Percentiles rank a stretch among this genome's conserved stretches.
phyloP scores from a whole-genome alignment of 2,329 filamentous ascomycete species.

The Laburnicola sp. region DNA sequence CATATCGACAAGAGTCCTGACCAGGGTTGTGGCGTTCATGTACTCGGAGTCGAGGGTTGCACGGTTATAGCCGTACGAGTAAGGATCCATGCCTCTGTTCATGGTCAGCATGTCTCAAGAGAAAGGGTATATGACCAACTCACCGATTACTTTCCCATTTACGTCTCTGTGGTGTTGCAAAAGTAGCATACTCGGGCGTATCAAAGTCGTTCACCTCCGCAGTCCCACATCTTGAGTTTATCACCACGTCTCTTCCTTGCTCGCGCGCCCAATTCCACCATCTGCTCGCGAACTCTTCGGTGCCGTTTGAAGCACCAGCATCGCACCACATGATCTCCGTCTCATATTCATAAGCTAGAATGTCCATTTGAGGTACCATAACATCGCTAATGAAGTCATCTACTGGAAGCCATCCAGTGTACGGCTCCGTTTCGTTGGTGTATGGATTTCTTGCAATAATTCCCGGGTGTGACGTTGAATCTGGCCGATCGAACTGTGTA shows the following conservation, averaged over 20 bases:
- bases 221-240: slow-evolving; percentile 62
- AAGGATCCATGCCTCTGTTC: slow-evolving; percentile 64
- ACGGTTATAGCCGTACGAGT: slow-evolving; percentile 62
- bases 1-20: slow-evolving; percentile 57
- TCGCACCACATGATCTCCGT: slow-evolving; percentile 56
- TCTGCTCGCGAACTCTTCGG: slow-evolving; percentile 47
- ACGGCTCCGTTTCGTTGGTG: slow-evolving; percentile 48
- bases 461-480: no score
- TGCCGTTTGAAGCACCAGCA: slow-evolving; percentile 50
- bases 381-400: slow-evolving; percentile 48
- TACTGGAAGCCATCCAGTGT: slow-evolving; percentile 50
- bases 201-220: slow-evolving; percentile 63
- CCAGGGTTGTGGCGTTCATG: slow-evolving; percentile 56
- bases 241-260: slow-evolving; percentile 53
- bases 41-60: slow-evolving; percentile 56
- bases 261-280: slow-evolving; percentile 50
- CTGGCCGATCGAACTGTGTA: no score
- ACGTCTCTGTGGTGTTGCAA: slow-evolving; percentile 53
- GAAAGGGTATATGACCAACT: no score
- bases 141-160: no score
- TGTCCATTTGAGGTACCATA: slow-evolving; percentile 51
- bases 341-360: slow-evolving; percentile 43
- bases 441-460: slow-evolving; percentile 52
- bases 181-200: slow-evolving; percentile 62
- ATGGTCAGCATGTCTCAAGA: no score